Evolutionary conservation across 495 filamentous ascomycete genomes (phyloP).

Genomic region (Talaromyces thailandensis): DNA sequence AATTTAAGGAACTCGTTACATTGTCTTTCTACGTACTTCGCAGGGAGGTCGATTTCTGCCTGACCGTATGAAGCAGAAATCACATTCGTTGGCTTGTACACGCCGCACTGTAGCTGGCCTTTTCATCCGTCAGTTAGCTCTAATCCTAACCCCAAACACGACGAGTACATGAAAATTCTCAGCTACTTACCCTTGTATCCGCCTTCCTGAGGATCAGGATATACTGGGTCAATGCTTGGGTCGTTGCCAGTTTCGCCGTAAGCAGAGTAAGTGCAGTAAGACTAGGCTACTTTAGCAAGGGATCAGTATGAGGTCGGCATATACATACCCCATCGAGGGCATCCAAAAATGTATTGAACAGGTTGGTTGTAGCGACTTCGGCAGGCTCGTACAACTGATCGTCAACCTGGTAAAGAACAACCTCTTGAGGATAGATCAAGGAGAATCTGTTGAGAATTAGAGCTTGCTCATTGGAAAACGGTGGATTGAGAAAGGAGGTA

Average conservation of each 20-base stretch:
- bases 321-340: constrained; percentile 40
- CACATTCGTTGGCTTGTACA: constrained; percentile 33
- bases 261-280: constrained; percentile 14
- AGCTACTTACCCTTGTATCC: constrained; percentile 39
- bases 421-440: constrained; percentile 44
- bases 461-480: not conserved
- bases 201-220: constrained; percentile 31
- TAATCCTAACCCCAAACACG: too few relatives aligned
- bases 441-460: constrained; percentile 2
- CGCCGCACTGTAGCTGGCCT: constrained; percentile 30
- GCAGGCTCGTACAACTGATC: constrained; percentile 37
- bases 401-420: constrained; percentile 49
- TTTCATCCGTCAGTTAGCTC: constrained; percentile 15
- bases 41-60: constrained; percentile 25
- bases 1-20: constrained; percentile 39
- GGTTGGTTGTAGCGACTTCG: constrained; percentile 29
- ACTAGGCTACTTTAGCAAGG: not conserved
- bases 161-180: not conserved
- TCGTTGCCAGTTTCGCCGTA: constrained; percentile 38
- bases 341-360: constrained; percentile 43
- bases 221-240: constrained; percentile 13
- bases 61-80: constrained; percentile 38
- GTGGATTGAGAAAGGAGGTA: too few relatives aligned
- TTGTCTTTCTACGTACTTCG: constrained; percentile 27
- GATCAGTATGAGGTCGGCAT: not conserved